A percentile compares a stretch with the other conserved stretches of the same genome.
phyloP scores from a whole-genome alignment of 164 flowering plant genomes.

The Stephania japonica region DNA sequence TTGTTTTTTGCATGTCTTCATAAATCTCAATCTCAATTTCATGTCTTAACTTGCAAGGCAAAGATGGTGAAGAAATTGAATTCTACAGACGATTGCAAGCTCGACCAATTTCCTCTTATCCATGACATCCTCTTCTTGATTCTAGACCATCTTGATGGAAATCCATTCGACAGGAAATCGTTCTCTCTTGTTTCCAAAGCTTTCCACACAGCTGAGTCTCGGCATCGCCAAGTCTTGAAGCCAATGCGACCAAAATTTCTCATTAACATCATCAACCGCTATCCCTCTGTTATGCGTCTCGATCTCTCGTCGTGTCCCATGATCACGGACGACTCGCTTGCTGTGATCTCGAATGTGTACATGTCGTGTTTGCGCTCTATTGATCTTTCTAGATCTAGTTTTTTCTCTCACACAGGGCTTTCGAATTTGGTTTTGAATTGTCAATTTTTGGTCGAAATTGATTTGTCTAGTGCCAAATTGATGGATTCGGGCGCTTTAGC shows the following conservation, averaged over 20 bases:
- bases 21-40: no score
- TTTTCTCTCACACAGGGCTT: slow-evolving; percentile 50
- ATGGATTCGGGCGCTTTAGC: slow-evolving; percentile 59
- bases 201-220: slow-evolving; percentile 38
- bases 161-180: slow-evolving; percentile 37
- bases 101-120: slow-evolving; percentile 42
- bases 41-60: no score
- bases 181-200: slow-evolving; percentile 47
- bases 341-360: slow-evolving; percentile 28
- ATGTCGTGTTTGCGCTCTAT: slow-evolving; percentile 32
- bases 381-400: slow-evolving; percentile 56
- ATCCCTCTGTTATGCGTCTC: slow-evolving; percentile 33
- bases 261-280: slow-evolving; percentile 37
- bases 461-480: slow-evolving; percentile 61
- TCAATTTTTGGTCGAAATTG: slow-evolving; percentile 50
- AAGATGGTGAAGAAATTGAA: slow-evolving; percentile 32
- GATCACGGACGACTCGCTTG: slow-evolving; percentile 45
- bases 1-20: no score
- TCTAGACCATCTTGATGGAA: slow-evolving; percentile 35
- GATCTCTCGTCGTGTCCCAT: slow-evolving; percentile 72
- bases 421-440: slow-evolving; percentile 41
- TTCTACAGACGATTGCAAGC: neutral
- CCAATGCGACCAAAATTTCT: slow-evolving; percentile 43
- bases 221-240: slow-evolving; percentile 39
- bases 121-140: slow-evolving; percentile 43